Evolutionary conservation across 148 eudicot species (phyloP), one percentile per base, ranked within the genome.

Genomic region (Diospyros kaki): DNA sequence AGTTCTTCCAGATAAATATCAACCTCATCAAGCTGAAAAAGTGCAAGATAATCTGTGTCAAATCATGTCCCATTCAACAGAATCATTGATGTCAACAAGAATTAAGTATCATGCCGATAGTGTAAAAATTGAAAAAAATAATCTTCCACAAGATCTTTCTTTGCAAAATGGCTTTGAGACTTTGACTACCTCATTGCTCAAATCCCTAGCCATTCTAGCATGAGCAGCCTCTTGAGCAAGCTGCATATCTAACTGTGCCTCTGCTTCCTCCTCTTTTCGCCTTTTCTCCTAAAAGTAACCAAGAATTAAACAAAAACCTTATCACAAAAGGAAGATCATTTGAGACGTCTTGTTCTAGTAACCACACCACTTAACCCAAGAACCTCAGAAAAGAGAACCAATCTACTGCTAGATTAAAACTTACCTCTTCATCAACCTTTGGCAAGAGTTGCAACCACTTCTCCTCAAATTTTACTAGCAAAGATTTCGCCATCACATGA

Each of bases 391-490:
- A 38, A 4, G 56, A 60, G 42, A 48, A 51, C 44, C 45, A 73
- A 41, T 45, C 45, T 60, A 3, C 48, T 58, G 14, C 0, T 6
- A 28, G 48, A 44, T 9, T 40, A 45, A 28, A 72, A 12, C 38
- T 71, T 73, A 93, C 98, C 96, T 93, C 98, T 79, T 89, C 96
- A 80, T 80, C 80, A 79, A 93, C 98, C 71, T 85, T 93, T 9
- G 98, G 98, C 82, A 91, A 79, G 82, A 93, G 86, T 76, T 80
- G 89, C 72, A 89, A 81, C 98, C 98, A 93, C 77, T 93, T 93
- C 72, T 87, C 91, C 81, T 93, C 94, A 73, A 93, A 88, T 72
- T 87, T 93, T 58, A 77, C 89, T 79, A 87, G 77, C 82, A 93
- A 83, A 42, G 83, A 80, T 85, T 88, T 89, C 38, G 98, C 98